Percentiles rank a stretch among this genome's conserved stretches.
Evolutionary conservation across 805 yeast species (phyloP).

Genomic region (Ogataea trehaloabstinens): DNA sequence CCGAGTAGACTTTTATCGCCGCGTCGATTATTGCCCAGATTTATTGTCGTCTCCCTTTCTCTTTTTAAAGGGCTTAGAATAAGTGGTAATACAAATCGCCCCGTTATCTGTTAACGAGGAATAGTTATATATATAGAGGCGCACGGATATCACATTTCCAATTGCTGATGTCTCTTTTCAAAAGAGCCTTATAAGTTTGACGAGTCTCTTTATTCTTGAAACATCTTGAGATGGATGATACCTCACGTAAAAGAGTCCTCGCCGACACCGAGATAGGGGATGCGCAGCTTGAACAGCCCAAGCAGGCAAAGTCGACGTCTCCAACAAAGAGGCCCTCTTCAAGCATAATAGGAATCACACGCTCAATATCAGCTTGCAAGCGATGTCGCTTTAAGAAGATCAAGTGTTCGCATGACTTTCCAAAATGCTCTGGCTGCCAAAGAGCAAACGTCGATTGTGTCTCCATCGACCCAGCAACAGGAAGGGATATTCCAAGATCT

Average conservation of each 20-base stretch:
- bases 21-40: too few relatives aligned
- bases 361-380: slow-evolving; percentile 81
- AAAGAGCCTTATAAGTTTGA: too few relatives aligned
- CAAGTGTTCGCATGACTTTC: slow-evolving; percentile 66
- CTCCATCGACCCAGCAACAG: slow-evolving; percentile 85
- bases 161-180: too few relatives aligned
- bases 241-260: neutral
- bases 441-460: slow-evolving; percentile 73
- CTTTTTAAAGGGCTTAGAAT: too few relatives aligned
- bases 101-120: too few relatives aligned
- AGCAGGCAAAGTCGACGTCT: neutral
- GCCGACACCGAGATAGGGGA: slow-evolving; percentile 3
- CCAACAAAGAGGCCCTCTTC: neutral
- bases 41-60: too few relatives aligned
- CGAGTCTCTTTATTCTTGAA: too few relatives aligned
- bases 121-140: too few relatives aligned
- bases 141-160: too few relatives aligned
- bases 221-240: neutral
- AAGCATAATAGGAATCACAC: slow-evolving; percentile 43
- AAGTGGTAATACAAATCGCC: too few relatives aligned
- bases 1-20: too few relatives aligned
- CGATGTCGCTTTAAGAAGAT: slow-evolving; percentile 71
- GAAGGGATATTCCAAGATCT: slow-evolving; percentile 80
- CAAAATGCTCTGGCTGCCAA: slow-evolving; percentile 60
- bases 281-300: neutral